A percentile compares a stretch with the other conserved stretches of the same genome.
These are phyloP conservation scores for Penicillium cinerascens DNA, from an alignment of 495 filamentous ascomycete genomes.

Conservation along the genomic window DNA sequence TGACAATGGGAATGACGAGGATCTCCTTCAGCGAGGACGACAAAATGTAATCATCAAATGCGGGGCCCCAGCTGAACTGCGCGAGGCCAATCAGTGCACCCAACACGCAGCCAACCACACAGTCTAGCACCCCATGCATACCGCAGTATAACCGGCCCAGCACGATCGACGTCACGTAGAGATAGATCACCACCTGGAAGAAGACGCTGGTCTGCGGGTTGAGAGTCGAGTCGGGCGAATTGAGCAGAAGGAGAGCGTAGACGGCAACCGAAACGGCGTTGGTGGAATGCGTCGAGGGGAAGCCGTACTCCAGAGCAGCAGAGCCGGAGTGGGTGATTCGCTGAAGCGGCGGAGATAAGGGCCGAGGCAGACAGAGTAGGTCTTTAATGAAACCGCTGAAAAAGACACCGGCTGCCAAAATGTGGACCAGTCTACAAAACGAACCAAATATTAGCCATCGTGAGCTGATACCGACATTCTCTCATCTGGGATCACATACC, in stretches of 20 bases:
- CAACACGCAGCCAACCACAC: slow-evolving; percentile 70
- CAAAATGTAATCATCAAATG: slow-evolving; percentile 62
- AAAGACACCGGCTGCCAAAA: slow-evolving; percentile 86
- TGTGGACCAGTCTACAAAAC: slow-evolving; percentile 72
- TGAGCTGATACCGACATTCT: neutral
- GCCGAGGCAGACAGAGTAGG: slow-evolving; percentile 88
- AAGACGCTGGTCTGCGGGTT: slow-evolving; percentile 48
- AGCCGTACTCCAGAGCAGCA: slow-evolving; percentile 92
- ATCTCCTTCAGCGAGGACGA: slow-evolving; percentile 50
- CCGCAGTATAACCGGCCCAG: slow-evolving; percentile 92
- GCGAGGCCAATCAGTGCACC: slow-evolving; percentile 64
- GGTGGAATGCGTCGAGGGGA: slow-evolving; percentile 93
- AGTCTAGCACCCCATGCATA: slow-evolving; percentile 97
- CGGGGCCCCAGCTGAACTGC: slow-evolving; percentile 67
- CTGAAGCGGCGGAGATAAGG: slow-evolving; percentile 86
- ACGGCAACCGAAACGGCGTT: slow-evolving; percentile 94
- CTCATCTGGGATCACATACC: slow-evolving; percentile 48
- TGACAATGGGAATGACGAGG: slow-evolving; percentile 55
- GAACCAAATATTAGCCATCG: neutral
- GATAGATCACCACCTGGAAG: slow-evolving; percentile 65
- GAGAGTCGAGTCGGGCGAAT: slow-evolving; percentile 51
- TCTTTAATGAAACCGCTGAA: slow-evolving; percentile 94
- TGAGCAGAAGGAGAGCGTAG: slow-evolving; percentile 69
- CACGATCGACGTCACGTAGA: slow-evolving; percentile 86
- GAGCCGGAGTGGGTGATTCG: slow-evolving; percentile 97